Percentiles rank a stretch among this genome's conserved stretches.
These are phyloP conservation scores for Bipolaris sorokiniana DNA, from an alignment of 2,329 filamentous ascomycete species.

Conservation along the genomic window DNA sequence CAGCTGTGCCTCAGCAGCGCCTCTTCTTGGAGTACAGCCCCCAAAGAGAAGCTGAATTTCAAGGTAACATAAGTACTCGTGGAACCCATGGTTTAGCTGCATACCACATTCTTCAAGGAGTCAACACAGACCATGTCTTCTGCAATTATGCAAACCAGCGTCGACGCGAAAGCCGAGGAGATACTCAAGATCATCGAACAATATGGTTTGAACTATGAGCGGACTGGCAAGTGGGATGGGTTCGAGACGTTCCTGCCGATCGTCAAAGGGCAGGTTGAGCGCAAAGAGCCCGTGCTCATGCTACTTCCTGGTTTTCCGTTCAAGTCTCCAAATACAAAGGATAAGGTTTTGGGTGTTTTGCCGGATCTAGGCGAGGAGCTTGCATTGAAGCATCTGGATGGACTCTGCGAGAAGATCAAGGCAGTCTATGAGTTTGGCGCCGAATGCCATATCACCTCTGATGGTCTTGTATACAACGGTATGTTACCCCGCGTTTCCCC, in stretches of 20 bases:
- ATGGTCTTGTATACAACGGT: slow-evolving; percentile 54
- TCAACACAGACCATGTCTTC: not conserved
- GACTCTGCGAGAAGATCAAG: slow-evolving; percentile 50
- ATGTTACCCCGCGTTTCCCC: not conserved
- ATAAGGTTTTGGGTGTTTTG: slow-evolving; percentile 60
- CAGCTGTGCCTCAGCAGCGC: slow-evolving; percentile 12
- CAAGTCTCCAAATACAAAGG: slow-evolving; percentile 63
- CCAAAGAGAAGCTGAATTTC: slow-evolving; percentile 1
- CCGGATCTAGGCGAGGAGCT: slow-evolving; percentile 55
- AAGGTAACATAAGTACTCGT: not conserved
- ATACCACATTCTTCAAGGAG: not conserved
- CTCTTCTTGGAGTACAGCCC: slow-evolving; percentile 4
- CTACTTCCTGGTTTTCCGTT: slow-evolving; percentile 65
- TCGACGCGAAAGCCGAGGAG: slow-evolving; percentile 19
- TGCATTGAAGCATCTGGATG: slow-evolving; percentile 52
- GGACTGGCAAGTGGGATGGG: slow-evolving; percentile 32
- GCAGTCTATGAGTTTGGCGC: slow-evolving; percentile 51
- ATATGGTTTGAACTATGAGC: slow-evolving; percentile 34
- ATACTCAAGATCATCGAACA: slow-evolving; percentile 30
- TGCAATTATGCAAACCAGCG: not conserved
- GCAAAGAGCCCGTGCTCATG: slow-evolving; percentile 30
- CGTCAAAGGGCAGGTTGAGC: slow-evolving; percentile 27
- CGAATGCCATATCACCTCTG: slow-evolving; percentile 52
- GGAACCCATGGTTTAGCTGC: not conserved
- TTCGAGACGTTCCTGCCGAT: slow-evolving; percentile 31